A percentile compares a stretch with the other conserved stretches of the same genome.
phyloP scores from a whole-genome alignment of 176 grass and related monocot species.

The Themeda triandra region DNA sequence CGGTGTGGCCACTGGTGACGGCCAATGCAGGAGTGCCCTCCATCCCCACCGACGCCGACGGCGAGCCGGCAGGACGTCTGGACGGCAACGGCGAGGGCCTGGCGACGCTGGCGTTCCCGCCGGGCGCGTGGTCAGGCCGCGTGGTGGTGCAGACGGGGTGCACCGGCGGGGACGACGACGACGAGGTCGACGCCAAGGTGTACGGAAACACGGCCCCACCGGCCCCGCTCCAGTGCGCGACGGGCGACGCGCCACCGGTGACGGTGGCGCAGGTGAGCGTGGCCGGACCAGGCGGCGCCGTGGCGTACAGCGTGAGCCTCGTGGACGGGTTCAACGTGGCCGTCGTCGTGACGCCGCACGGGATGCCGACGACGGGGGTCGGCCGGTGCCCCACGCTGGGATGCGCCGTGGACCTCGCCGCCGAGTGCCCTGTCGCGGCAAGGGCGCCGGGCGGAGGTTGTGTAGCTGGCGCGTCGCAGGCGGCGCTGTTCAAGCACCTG shows the following conservation, averaged over 20 bases:
- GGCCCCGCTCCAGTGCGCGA: slow-evolving; percentile 24
- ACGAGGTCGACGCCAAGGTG: no score
- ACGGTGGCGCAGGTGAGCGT: slow-evolving; percentile 45
- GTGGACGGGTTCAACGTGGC: slow-evolving; percentile 63
- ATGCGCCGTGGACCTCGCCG: slow-evolving; percentile 37
- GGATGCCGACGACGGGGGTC: not conserved
- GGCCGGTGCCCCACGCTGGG: slow-evolving; percentile 39
- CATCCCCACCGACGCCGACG: no score
- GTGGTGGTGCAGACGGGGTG: slow-evolving; percentile 37
- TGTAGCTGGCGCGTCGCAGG: not conserved
- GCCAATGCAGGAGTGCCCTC: not conserved
- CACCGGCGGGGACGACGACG: not conserved
- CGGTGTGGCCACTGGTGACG: slow-evolving; percentile 16
- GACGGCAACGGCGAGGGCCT: slow-evolving; percentile 42
- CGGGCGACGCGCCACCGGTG: slow-evolving; percentile 27
- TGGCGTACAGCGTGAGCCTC: slow-evolving; percentile 49
- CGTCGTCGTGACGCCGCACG: slow-evolving; percentile 33
- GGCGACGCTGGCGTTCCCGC: slow-evolving; percentile 17
- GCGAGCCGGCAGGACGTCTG: no score
- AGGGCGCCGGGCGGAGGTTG: not conserved
- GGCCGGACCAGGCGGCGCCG: not conserved
- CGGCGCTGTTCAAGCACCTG: slow-evolving; percentile 20
- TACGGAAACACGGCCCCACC: no score
- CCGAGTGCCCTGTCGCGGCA: not conserved
- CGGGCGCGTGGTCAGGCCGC: slow-evolving; percentile 30